These are phyloP conservation scores for Globisporangium irregulare DNA, from an alignment of 352 stramenopile genomes.

Conservation along the genomic window DNA sequence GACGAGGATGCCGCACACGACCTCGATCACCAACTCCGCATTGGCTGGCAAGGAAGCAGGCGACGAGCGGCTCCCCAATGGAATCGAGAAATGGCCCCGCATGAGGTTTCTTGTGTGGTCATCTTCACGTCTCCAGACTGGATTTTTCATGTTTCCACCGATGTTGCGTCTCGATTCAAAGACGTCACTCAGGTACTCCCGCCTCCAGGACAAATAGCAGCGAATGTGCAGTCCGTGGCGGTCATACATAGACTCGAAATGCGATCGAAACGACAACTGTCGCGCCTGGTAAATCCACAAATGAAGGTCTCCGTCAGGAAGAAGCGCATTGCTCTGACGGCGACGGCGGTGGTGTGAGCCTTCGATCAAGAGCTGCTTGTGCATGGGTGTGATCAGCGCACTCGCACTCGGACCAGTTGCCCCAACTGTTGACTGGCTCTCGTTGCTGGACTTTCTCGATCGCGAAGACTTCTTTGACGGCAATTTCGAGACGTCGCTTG, in stretches of 20 bases:
- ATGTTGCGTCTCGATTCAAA: conserved; percentile 44
- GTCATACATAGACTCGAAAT: conserved; percentile 47
- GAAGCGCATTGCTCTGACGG: conserved; percentile 11
- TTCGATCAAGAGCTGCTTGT: not conserved
- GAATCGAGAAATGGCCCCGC: conserved; percentile 36
- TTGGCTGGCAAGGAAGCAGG: conserved; percentile 32
- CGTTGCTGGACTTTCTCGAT: not conserved
- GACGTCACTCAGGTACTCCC: conserved; percentile 28
- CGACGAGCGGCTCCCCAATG: conserved; percentile 12
- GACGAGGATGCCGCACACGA: conserved; percentile 50
- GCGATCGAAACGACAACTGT: conserved; percentile 34
- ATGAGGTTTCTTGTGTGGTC: conserved; percentile 25
- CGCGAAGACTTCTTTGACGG: not conserved
- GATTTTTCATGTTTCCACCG: conserved; percentile 34
- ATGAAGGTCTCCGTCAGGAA: conserved; percentile 35
- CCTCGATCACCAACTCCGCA: conserved; percentile 46
- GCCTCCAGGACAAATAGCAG: conserved; percentile 26
- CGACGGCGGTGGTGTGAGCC: conserved; percentile 1
- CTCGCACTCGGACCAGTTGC: not conserved
- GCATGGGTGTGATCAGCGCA: not conserved
- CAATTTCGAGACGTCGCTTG: not conserved
- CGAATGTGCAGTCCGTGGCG: conserved; percentile 41
- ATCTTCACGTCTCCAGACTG: conserved; percentile 33
- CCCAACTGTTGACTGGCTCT: not conserved
- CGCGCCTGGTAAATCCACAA: conserved; percentile 54